Evolutionary conservation across 2,329 filamentous ascomycete species (phyloP).

Genomic region (Aspergillus puulaauensis): DNA sequence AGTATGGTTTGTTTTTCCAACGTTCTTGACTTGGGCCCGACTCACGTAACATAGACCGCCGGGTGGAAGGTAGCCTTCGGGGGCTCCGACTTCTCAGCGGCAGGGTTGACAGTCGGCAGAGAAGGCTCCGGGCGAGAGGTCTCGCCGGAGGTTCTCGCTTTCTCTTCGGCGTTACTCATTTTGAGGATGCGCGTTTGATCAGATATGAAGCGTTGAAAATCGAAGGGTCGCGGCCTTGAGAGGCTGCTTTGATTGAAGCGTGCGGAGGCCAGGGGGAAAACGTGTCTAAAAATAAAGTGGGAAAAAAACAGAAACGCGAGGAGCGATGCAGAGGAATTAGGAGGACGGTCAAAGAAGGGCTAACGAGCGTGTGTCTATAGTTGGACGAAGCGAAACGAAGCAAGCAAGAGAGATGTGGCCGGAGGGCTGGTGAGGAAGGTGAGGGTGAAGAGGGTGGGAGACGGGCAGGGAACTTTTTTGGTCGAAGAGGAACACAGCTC

Average conservation of each 20-base stretch:
- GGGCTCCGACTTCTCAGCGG: conserved; percentile 67
- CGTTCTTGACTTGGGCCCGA: background rate
- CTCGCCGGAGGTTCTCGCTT: conserved; percentile 80
- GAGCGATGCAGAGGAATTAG: conserved; percentile 8
- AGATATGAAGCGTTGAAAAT: conserved; percentile 48
- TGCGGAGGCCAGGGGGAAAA: conserved; percentile 43
- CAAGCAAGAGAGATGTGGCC: conserved; percentile 24
- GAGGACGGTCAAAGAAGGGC: conserved; percentile 17
- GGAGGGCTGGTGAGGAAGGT: conserved; percentile 4
- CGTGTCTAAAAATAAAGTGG: conserved; percentile 17
- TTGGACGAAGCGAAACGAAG: conserved; percentile 21
- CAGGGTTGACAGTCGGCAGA: conserved; percentile 78
- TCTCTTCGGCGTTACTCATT: conserved; percentile 71
- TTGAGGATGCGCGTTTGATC: conserved; percentile 38
- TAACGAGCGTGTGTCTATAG: conserved; percentile 30
- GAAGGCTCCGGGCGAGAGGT: conserved; percentile 46
- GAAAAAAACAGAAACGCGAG: conserved; percentile 12
- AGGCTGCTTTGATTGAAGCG: conserved; percentile 44
- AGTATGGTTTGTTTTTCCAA: conserved; percentile 9
- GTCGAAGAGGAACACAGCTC: background rate
- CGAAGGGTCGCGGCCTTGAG: conserved; percentile 48
- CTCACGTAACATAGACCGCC: conserved; percentile 75
- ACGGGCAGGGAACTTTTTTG: background rate
- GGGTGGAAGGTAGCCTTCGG: conserved; percentile 70
- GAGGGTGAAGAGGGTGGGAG: background rate